Base-by-base conservation (phyloP, 1,284 basidiomycete species). In the Heterobasidion occidentale region DNA sequence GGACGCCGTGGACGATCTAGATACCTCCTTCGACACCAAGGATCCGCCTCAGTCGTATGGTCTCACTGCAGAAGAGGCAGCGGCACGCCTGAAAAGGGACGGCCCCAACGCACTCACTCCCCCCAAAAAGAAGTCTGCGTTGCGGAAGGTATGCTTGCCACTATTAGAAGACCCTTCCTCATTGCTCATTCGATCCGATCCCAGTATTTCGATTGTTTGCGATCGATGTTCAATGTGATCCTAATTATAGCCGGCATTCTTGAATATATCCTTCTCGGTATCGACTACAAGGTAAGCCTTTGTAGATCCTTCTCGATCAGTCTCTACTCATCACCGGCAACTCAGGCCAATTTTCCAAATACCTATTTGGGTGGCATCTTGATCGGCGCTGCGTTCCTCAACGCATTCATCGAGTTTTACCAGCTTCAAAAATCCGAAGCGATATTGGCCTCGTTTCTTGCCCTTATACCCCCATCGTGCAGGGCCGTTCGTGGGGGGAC, bases 361-460 rank as follows among this genome's bases (percentile, higher is more conserved):
- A 83, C 82, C 0, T 87, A 86, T 68, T 77, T 86, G 19, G 84
- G 84, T 27, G 84, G 78, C 20, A 86, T 87, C 62, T 71, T 87
- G 58, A 85, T 86, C 56, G 73, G 71, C n/a, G 84, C 86, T 19
- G 84, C 84, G 8, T 85, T 87, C 67, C 68, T 86, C 57, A 87
- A 86, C 61, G 84, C 83, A 7, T 78, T 79, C 61, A 85, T 86
- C 64, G 84, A 86, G 67, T 87, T 83, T 66, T 85, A 84, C 68
- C 84, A 86, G 70, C 74, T 84, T 38, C 83, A 86, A 69, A 84
- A 85, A 64, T 84, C 83, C 12, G 84, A 86, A 64, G 83, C 83
- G 42, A 86, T 87, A 61, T 72, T 87, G 5, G 83, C 83, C 2
- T 84, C 81, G 1, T 86, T 87, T 71, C 71, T 86, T 35, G 84